phyloP scores from a whole-genome alignment of 306 rosid genomes.

The Fagus sylvatica region DNA sequence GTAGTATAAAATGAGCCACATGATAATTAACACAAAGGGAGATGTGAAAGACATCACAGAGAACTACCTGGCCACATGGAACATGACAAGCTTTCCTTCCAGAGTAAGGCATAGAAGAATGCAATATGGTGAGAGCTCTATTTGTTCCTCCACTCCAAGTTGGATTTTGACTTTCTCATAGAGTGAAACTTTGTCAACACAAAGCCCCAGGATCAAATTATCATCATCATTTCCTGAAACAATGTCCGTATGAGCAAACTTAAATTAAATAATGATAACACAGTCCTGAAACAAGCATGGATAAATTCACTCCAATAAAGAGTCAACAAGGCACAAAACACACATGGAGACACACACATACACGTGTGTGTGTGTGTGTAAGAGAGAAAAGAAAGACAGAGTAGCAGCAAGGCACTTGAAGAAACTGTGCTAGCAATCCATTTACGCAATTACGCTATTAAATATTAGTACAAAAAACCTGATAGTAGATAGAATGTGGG shows the following conservation, averaged over 20 bases:
- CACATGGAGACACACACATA: no score
- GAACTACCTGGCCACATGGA: slow-evolving; percentile 78
- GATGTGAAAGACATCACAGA: slow-evolving; percentile 13
- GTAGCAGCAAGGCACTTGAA: not conserved
- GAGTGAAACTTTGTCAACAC: slow-evolving; percentile 59
- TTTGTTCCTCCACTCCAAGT: slow-evolving; percentile 56
- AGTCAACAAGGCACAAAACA: no score
- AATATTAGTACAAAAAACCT: not conserved
- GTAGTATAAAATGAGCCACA: slow-evolving; percentile 8
- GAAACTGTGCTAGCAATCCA: not conserved
- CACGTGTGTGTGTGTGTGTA: not conserved
- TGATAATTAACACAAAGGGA: slow-evolving; percentile 10
- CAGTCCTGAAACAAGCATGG: not conserved
- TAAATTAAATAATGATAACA: not conserved
- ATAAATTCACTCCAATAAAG: slow-evolving; percentile 13
- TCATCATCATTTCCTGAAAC: slow-evolving; percentile 82
- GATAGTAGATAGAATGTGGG: not conserved
- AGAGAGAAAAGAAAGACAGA: not conserved
- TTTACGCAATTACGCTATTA: not conserved
- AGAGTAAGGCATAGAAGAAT: slow-evolving; percentile 83
- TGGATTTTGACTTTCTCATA: slow-evolving; percentile 53
- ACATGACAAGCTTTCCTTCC: slow-evolving; percentile 79
- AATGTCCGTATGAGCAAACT: slow-evolving; percentile 11
- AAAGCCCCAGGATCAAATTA: slow-evolving; percentile 82
- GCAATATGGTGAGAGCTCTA: slow-evolving; percentile 74